Evolutionary conservation across 441 rosid genomes (phyloP).

Genomic region (Arabidopsis hybrid): DNA sequence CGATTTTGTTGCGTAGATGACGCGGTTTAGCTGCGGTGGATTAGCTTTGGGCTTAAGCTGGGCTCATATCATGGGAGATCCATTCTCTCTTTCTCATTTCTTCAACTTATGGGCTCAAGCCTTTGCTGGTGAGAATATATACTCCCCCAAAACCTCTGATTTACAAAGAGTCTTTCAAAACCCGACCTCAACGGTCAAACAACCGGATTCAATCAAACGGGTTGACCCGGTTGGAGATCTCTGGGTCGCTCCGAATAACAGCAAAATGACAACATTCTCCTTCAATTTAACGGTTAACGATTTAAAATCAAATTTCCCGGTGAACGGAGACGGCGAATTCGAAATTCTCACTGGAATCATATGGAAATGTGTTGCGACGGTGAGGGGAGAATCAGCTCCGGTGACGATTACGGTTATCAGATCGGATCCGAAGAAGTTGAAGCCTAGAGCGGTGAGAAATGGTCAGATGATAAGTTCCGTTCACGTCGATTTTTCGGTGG

Average conservation of each 20-base stretch:
- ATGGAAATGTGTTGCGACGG: conserved; percentile 66
- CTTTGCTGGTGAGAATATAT: conserved; percentile 15
- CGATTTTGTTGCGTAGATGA: conserved; percentile 50
- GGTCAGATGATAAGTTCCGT: conserved; percentile 51
- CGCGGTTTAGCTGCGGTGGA: conserved; percentile 83
- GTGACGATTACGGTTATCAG: conserved; percentile 55
- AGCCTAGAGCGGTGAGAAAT: conserved; percentile 40
- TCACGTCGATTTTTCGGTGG: conserved; percentile 46
- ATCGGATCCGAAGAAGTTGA: conserved; percentile 46
- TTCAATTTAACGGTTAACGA: conserved; percentile 51
- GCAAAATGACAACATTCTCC: conserved; percentile 59
- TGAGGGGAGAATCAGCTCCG: conserved; percentile 42
- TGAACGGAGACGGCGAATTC: conserved; percentile 36
- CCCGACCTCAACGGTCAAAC: not conserved
- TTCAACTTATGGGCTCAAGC: conserved; percentile 48
- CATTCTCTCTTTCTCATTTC: conserved; percentile 47
- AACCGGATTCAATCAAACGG: conserved; percentile 57
- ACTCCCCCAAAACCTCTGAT: conserved; percentile 10
- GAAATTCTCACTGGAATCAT: conserved; percentile 61
- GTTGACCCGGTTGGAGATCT: conserved; percentile 77
- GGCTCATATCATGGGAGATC: conserved; percentile 77
- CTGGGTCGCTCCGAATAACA: conserved; percentile 58
- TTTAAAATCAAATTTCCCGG: conserved; percentile 44
- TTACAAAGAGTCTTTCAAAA: not conserved
- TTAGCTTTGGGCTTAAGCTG: conserved; percentile 72